Conservation (phyloP, 2,329 filamentous ascomycete species). For the Aspergillus nomiae region DNA sequence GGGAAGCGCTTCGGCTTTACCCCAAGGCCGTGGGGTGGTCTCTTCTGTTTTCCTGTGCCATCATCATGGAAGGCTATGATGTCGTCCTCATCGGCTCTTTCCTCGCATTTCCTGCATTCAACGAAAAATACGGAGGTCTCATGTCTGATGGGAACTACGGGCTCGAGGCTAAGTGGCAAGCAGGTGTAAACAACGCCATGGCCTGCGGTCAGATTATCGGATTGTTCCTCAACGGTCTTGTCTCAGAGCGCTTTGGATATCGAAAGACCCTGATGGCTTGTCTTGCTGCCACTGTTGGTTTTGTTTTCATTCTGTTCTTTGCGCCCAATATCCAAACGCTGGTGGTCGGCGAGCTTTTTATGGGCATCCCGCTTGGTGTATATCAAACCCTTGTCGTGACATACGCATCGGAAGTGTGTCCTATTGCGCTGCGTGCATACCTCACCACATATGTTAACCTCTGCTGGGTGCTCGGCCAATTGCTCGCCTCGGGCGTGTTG, state of each 20-base stretch:
- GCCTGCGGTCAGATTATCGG: conserved; percentile 34
- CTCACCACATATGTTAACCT: conserved; percentile 10
- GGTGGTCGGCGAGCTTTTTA: conserved; percentile 5
- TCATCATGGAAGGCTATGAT: conserved; percentile 46
- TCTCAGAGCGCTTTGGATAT: conserved; percentile 24
- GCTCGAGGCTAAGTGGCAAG: conserved; percentile 38
- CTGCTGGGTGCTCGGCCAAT: conserved; percentile 31
- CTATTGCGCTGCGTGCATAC: conserved; percentile 3
- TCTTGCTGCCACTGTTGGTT: conserved; percentile 1
- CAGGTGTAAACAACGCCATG: conserved; percentile 36
- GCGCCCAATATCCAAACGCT: background rate
- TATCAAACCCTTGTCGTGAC: conserved; percentile 8
- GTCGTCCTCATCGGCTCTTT: conserved; percentile 35
- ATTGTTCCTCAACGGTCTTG: conserved; percentile 21
- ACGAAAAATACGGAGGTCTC: conserved; percentile 16
- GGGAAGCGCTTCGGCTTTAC: conserved; percentile 26
- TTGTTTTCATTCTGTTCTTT: conserved; percentile 11
- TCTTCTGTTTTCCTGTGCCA: conserved; percentile 35
- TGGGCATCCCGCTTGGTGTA: conserved; percentile 6
- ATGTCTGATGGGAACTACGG: conserved; percentile 25
- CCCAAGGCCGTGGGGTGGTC: conserved; percentile 40
- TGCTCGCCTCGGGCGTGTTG: conserved; percentile 39
- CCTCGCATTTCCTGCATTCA: conserved; percentile 32
- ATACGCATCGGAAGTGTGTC: conserved; percentile 6
- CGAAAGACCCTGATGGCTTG: conserved; percentile 18